Evolutionary conservation across 495 filamentous ascomycete genomes (phyloP).

Genomic region (Recurvomyces mirabilis): DNA sequence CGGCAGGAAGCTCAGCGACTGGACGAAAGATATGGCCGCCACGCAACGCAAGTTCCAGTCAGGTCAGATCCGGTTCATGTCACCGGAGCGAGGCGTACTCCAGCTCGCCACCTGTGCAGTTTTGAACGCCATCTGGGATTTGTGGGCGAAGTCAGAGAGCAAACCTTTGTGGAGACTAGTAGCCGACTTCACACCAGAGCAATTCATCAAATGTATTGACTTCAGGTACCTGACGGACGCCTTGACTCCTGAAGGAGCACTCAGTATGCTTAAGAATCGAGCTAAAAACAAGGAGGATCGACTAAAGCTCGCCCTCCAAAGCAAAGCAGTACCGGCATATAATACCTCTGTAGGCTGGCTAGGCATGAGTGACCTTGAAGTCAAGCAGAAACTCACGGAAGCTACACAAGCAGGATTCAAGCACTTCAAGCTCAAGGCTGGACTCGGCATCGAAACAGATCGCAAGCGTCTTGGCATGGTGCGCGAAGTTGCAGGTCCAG

Average conservation of each 20-base stretch:
- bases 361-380: conserved; percentile 67
- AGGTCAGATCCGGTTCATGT: conserved; percentile 88
- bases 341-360: conserved; percentile 86
- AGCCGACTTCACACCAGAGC: conserved; percentile 73
- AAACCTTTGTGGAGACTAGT: conserved; percentile 88
- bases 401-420: conserved; percentile 62
- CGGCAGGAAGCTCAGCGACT: conserved; percentile 56
- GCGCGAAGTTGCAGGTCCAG: conserved; percentile 69
- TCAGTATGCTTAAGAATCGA: conserved; percentile 49
- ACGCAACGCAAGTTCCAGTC: conserved; percentile 78
- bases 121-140: conserved; percentile 86
- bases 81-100: conserved; percentile 86
- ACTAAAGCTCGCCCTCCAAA: conserved; percentile 54
- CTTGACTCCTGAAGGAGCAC: conserved; percentile 75
- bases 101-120: conserved; percentile 82
- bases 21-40: conserved; percentile 69
- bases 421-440: conserved; percentile 89
- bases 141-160: conserved; percentile 72
- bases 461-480: conserved; percentile 57
- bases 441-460: conserved; percentile 57
- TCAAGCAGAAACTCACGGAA: conserved; percentile 56
- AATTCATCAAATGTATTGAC: conserved; percentile 77
- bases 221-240: conserved; percentile 89
- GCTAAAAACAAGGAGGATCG: conserved; percentile 53
- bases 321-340: conserved; percentile 73